Evolutionary conservation across 1,284 basidiomycete genomes (phyloP), one percentile per base, ranked within the genome.

Genomic region (Cutaneotrichosporon mucoides): DNA sequence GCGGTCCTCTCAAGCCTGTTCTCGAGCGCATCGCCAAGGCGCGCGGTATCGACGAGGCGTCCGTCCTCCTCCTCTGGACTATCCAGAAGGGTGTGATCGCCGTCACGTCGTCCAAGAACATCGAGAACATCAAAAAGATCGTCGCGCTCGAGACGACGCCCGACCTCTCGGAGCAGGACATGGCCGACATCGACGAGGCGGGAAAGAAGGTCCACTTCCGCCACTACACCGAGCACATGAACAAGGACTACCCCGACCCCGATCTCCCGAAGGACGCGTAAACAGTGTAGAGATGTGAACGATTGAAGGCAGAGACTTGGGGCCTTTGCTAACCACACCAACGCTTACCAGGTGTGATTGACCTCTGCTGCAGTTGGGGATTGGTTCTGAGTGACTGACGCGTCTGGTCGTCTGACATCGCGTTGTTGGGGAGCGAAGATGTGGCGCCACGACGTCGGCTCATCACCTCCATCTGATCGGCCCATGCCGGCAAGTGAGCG

Each of bases 81-180:
- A 66, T 83, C 46, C 82, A 84, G 54, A 84, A 84, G 68, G 82
- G 79, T 38, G 78, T 82, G n/a, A 67, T 76, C 13, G 81, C 84
- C 38, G 83, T 91, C 64, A 88, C 88, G 82, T 87, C 88, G 5
- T 83, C 84, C 11, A 81, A 82, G 11, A 89, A 89, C 71, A 80
- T 77, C 24, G 81, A 81, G 48, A 83, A 86, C 47, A 81, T 91
- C 62, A 77, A 80, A 66, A 87, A 88, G 75, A 85, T 87, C 65
- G 69, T 86, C 33, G 80, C 80, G 44, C 79, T 82, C 3, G 77
- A 81, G 48, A 71, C 77, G n/a, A 66, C 88, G 4, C 84, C 85
- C 1, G 83, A 85, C 54, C 77, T 92, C 62, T 84, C 82, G 0
- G 60, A 69, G 1, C 84, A 84, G 56, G 89, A 92, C 71, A 81